These are phyloP conservation scores for Penicillium dipodomyicola DNA, from an alignment of 495 filamentous ascomycete genomes.

Conservation along the genomic window DNA sequence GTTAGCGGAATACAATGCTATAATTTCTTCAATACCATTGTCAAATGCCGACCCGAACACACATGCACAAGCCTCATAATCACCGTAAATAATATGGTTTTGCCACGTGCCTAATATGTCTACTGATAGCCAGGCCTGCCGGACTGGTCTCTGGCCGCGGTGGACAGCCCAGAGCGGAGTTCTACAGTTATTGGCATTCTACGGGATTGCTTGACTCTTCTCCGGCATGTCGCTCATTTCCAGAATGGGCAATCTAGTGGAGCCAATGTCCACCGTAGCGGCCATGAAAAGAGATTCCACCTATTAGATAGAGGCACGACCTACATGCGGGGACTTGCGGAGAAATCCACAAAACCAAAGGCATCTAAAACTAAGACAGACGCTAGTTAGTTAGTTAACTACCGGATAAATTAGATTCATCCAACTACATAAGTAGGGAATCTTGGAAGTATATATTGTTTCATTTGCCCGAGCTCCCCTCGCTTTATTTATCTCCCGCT, in stretches of 20 bases:
- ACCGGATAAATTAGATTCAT: not conserved
- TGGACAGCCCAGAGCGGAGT: no score
- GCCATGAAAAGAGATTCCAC: not conserved
- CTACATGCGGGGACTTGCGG: not conserved
- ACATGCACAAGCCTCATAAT: no score
- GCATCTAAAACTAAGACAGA: not conserved
- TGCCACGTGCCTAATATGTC: no score
- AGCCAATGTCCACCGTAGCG: not conserved
- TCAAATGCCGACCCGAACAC: no score
- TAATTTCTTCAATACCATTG: no score
- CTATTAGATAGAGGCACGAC: not conserved
- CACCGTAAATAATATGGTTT: no score
- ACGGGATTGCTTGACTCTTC: not conserved
- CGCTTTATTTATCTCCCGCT: not conserved
- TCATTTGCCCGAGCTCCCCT: no score
- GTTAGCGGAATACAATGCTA: no score
- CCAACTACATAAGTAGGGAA: no score
- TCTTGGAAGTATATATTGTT: not conserved
- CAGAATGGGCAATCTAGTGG: not conserved
- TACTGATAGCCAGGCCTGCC: no score
- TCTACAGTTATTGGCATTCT: not conserved
- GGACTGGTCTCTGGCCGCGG: no score
- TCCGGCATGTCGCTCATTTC: not conserved
- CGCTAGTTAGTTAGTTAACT: no score
- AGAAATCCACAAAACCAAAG: not conserved